These are phyloP conservation scores for Sphaerulina vaccinii DNA, from an alignment of 2,329 filamentous ascomycete species.

Conservation along the genomic window DNA sequence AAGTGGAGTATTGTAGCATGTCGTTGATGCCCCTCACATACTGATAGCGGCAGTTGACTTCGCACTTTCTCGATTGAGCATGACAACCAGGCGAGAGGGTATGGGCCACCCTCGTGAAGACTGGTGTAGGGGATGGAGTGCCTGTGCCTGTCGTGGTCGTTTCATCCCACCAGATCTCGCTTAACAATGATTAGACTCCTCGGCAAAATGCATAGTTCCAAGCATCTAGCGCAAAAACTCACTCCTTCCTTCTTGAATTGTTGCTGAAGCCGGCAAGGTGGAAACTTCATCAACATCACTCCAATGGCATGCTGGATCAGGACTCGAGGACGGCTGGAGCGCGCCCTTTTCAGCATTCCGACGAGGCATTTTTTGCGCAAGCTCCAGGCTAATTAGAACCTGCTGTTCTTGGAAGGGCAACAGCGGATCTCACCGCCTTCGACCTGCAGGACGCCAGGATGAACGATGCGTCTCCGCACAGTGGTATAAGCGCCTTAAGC, in stretches of 20 bases:
- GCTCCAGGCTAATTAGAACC: neutral
- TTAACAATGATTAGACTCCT: neutral
- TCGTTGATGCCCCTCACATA: neutral
- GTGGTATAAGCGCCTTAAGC: conserved; percentile 5
- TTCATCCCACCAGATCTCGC: neutral
- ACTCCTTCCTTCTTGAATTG: too few relatives aligned
- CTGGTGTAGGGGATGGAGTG: too few relatives aligned
- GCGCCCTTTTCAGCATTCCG: neutral
- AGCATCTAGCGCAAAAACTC: too few relatives aligned
- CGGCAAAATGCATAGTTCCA: neutral
- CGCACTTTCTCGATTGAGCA: neutral
- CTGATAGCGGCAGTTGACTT: neutral
- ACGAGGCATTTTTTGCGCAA: neutral
- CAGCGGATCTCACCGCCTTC: conserved; percentile 12
- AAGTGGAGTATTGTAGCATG: neutral
- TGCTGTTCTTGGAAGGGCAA: neutral
- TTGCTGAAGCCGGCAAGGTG: too few relatives aligned
- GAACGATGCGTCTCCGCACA: neutral
- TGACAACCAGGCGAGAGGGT: neutral
- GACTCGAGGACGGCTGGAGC: neutral
- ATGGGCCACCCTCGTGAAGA: too few relatives aligned
- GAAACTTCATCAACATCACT: neutral
- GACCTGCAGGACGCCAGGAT: conserved; percentile 8
- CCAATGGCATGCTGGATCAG: neutral
- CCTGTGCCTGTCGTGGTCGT: too few relatives aligned